A percentile compares a stretch with the other conserved stretches of the same genome.
Evolutionary conservation across 1,284 basidiomycete genomes (phyloP).

Genomic region (Hypsizygus ulmarius): DNA sequence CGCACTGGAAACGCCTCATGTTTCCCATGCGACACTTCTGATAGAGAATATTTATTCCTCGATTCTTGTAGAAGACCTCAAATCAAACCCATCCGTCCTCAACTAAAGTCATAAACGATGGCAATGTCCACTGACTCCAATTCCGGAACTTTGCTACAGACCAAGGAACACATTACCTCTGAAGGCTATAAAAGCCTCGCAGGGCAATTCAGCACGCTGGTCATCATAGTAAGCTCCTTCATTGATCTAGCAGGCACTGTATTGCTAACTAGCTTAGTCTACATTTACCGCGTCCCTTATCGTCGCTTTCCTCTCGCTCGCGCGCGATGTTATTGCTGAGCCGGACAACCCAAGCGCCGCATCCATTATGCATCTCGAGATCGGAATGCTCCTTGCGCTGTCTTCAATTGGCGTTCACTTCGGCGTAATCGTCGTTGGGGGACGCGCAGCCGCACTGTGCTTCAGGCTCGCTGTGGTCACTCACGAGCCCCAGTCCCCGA

Average conservation of each 20-base stretch:
- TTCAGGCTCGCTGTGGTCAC: slow-evolving; percentile 7
- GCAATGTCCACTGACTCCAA: too few species aligned
- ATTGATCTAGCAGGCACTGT: not conserved
- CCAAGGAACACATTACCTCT: too few species aligned
- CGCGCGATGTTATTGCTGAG: slow-evolving; percentile 18
- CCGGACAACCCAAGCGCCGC: slow-evolving; percentile 2
- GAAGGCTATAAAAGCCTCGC: slow-evolving; percentile 15
- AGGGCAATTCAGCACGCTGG: slow-evolving; percentile 24
- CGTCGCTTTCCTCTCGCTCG: slow-evolving; percentile 24
- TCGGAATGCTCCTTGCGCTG: slow-evolving; percentile 13
- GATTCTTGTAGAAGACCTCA: too few species aligned
- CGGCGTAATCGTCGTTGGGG: slow-evolving; percentile 15
- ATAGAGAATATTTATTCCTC: too few species aligned
- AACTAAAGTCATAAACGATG: too few species aligned
- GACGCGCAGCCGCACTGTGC: slow-evolving; percentile 13
- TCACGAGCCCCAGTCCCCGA: too few species aligned
- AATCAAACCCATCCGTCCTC: too few species aligned
- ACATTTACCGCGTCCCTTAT: slow-evolving; percentile 24
- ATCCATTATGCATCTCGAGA: slow-evolving; percentile 8
- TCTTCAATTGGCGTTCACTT: slow-evolving; percentile 13
- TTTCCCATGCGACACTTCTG: too few species aligned
- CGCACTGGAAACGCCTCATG: too few species aligned
- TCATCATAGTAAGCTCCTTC: slow-evolving; percentile 23
- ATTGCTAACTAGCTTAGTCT: not conserved
- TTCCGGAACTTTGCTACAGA: too few species aligned